Base-by-base conservation (phyloP, 495 filamentous ascomycete species). In the Amniculicola lignicola region DNA sequence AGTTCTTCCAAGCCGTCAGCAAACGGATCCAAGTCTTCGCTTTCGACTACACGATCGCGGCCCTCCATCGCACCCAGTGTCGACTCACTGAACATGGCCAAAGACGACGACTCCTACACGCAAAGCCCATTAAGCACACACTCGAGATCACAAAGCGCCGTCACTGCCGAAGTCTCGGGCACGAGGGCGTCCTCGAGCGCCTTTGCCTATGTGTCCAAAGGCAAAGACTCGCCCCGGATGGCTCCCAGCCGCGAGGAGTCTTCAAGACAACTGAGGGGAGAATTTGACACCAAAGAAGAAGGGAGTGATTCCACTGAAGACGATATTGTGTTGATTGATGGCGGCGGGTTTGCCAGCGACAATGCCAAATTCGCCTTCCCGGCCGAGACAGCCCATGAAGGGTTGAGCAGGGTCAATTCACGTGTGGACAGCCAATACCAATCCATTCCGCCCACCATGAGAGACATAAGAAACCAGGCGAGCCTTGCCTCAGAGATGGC, bases 301-400 rank as follows among this genome's bases (percentile, higher is more conserved):
- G 59, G 57, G 33, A 66, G 58, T 49, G 59, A 66, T 31, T 59
- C 63, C 12, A 59, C 63, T 19, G 63, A 66, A 35, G 63, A 62
- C 31, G 63, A 66, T 24, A 12, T 66, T 6, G 63, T 65, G 24
- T 39, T 65, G 33, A 44, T 65, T 22, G 62, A 61, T 10, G 57
- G 50, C 5, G 54, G 53, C 15, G 52, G 42, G 4, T 58, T 54
- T 21, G 27, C 51, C 14, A 51, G 51, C 25, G 51, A 55, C 40
- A 61, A 55, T 28, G 51, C 51, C 27, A 55, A 45, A 31, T 56
- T 45, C 43, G 44, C 49, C 6, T 55, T 42, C 36, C 23, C 51
- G 7, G 14, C 25, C 1, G 41, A 57, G 2, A 2, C 53, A n/a
- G 18, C 5, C 27, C 12, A 47, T 16, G 50, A 54, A 14, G 44